A percentile compares a stretch with the other conserved stretches of the same genome.
phyloP scores from a whole-genome alignment of 148 eudicot species.

The Diospyros kaki region DNA sequence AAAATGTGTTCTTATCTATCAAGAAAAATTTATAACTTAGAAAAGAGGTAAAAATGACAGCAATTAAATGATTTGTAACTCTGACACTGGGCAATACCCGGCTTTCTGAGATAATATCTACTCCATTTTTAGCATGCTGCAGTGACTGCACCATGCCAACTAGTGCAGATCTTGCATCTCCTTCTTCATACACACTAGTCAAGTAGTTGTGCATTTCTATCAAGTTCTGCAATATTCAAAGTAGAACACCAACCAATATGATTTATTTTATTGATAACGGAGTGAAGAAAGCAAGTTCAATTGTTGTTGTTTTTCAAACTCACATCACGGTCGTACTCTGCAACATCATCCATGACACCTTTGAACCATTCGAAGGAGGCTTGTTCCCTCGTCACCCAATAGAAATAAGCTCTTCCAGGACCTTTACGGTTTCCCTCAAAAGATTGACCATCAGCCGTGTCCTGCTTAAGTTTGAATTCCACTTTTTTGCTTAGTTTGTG shows the following conservation, averaged over 20 bases:
- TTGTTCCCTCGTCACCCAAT: slow-evolving; percentile 94
- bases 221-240: slow-evolving; percentile 45
- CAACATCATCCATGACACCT: slow-evolving; percentile 86
- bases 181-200: slow-evolving; percentile 96
- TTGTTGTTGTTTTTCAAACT: slow-evolving; percentile 11
- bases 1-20: slow-evolving; percentile 90
- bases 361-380: slow-evolving; percentile 89
- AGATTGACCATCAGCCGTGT: slow-evolving; percentile 18
- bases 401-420: slow-evolving; percentile 83
- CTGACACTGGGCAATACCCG: slow-evolving; percentile 43
- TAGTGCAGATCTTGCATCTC: slow-evolving; percentile 97
- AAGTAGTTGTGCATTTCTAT: slow-evolving; percentile 97
- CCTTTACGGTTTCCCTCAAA: slow-evolving; percentile 23
- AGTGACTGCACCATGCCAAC: slow-evolving; percentile 88
- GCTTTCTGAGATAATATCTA: slow-evolving; percentile 90
- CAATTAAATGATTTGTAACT: background rate
- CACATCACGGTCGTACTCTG: slow-evolving; percentile 62
- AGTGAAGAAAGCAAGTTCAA: background rate
- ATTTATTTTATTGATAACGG: background rate
- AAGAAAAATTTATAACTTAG: background rate
- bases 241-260: background rate
- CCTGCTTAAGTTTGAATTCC: slow-evolving; percentile 24
- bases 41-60: slow-evolving; percentile 6
- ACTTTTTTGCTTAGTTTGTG: background rate
- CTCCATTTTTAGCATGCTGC: slow-evolving; percentile 95